Evolutionary conservation across 164 flowering plant genomes (phyloP), one percentile per base, ranked within the genome.

Genomic region (Pachysandra terminalis): DNA sequence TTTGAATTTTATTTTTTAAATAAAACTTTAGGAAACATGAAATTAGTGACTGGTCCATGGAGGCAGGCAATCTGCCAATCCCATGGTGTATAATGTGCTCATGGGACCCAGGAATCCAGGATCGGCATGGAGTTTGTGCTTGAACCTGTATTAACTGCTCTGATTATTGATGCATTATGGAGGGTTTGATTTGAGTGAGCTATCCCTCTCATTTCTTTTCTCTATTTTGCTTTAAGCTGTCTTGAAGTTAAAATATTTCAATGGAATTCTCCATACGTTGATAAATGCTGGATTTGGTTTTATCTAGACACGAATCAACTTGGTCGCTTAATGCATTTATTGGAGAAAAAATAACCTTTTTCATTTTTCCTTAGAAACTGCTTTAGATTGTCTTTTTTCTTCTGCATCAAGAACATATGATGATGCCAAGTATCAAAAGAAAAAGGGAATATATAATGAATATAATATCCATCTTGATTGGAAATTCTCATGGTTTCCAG

Each of bases 401-500:
- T 32, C 37, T 7, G 7, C 37, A 3, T 3, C 7, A 7, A 32
- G 37, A 32, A 32, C 5, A 32, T 32, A 32, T 32, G 7, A 32
- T 32, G 37, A 32, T n/a, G n/a, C n/a, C n/a, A n/a, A n/a, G n/a
- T n/a, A n/a, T n/a, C n/a, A n/a, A n/a, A n/a, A n/a, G n/a, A n/a
- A n/a, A n/a, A n/a, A n/a, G n/a, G n/a, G n/a, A n/a, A n/a, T n/a
- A n/a, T n/a, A n/a, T n/a, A n/a, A 32, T 32, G 7, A 3, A 32
- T 32, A 32, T 32, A 3, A 7, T 32, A 32, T 32, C 37, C 37
- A 27, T 41, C n/a, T 48, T 53, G 13, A 56, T 70, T 32, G 41
- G 45, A 69, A 58, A 26, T 68, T 19, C 27, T 73, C 27, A 19
- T 72, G 77, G 25, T 65, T 66, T 65, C 52, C 87, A 89, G 94